Evolutionary conservation across 352 stramenopile genomes (phyloP).

Genomic region (Phytophthora pistaciae): DNA sequence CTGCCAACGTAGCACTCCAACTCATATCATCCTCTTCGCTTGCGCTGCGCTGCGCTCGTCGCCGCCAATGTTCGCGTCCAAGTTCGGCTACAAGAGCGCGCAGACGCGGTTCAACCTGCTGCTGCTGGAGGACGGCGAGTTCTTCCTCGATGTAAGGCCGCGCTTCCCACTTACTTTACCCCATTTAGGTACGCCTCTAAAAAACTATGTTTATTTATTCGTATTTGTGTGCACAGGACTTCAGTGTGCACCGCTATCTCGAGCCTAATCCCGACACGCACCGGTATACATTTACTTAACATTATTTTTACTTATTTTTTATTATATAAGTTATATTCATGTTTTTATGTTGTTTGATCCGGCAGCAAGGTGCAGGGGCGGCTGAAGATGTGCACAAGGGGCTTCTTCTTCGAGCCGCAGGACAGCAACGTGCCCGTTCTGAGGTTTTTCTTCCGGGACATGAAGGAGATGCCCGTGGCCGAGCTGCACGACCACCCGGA

Average conservation of each 20-base stretch:
- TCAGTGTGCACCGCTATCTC: slow-evolving; percentile 83
- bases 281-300: slow-evolving; percentile 41
- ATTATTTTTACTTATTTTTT: slow-evolving; percentile 13
- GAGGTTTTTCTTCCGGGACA: slow-evolving; percentile 90
- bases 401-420: slow-evolving; percentile 94
- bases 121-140: slow-evolving; percentile 95
- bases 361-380: slow-evolving; percentile 77
- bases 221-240: slow-evolving; percentile 61
- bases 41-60: not conserved
- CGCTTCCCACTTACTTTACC: not conserved
- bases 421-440: slow-evolving; percentile 84
- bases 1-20: slow-evolving; percentile 3
- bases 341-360: slow-evolving; percentile 8
- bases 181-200: not conserved
- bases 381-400: slow-evolving; percentile 90
- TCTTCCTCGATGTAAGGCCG: slow-evolving; percentile 90
- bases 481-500: slow-evolving; percentile 62
- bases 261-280: slow-evolving; percentile 62
- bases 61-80: slow-evolving; percentile 47
- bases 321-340: slow-evolving; percentile 5
- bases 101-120: slow-evolving; percentile 94
- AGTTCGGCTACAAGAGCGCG: slow-evolving; percentile 53
- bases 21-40: slow-evolving; percentile 5
- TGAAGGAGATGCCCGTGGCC: slow-evolving; percentile 66
- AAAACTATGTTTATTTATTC: not conserved